These are phyloP conservation scores for Aspergillus latus DNA, from an alignment of 2,329 filamentous ascomycete genomes.

Conservation along the genomic window DNA sequence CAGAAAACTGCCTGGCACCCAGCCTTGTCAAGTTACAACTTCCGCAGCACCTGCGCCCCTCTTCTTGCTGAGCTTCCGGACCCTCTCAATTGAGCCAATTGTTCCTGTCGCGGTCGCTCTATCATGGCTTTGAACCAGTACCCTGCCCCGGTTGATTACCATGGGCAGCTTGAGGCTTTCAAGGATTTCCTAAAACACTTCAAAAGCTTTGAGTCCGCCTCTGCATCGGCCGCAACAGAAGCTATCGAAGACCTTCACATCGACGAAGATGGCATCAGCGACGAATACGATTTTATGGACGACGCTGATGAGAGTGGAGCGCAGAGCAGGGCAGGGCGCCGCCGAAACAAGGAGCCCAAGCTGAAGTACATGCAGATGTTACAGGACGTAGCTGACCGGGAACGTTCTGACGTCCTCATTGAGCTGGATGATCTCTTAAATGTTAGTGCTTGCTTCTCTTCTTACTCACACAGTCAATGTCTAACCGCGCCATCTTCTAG, in stretches of 20 bases:
- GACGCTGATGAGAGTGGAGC: conserved; percentile 59
- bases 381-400: conserved; percentile 81
- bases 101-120: conserved; percentile 33
- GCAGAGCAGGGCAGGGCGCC: conserved; percentile 49
- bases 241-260: conserved; percentile 83
- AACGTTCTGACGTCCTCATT: conserved; percentile 73
- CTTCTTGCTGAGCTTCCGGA: conserved; percentile 18
- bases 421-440: conserved; percentile 83
- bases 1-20: conserved; percentile 14
- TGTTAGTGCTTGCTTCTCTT: conserved; percentile 48
- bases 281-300: conserved; percentile 93
- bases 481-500: conserved; percentile 42
- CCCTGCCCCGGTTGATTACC: conserved; percentile 79
- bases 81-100: conserved; percentile 21
- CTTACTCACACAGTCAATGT: neutral
- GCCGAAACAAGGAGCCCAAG: conserved; percentile 58
- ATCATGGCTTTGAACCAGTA: conserved; percentile 83
- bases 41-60: conserved; percentile 15
- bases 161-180: conserved; percentile 75
- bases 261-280: conserved; percentile 79
- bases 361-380: conserved; percentile 87
- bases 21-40: conserved; percentile 12
- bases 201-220: conserved; percentile 69
- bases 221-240: conserved; percentile 68
- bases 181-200: conserved; percentile 84